These are phyloP conservation scores for Chrysoporthe puriensis DNA, from an alignment of 2,329 filamentous ascomycete species.

Conservation along the genomic window DNA sequence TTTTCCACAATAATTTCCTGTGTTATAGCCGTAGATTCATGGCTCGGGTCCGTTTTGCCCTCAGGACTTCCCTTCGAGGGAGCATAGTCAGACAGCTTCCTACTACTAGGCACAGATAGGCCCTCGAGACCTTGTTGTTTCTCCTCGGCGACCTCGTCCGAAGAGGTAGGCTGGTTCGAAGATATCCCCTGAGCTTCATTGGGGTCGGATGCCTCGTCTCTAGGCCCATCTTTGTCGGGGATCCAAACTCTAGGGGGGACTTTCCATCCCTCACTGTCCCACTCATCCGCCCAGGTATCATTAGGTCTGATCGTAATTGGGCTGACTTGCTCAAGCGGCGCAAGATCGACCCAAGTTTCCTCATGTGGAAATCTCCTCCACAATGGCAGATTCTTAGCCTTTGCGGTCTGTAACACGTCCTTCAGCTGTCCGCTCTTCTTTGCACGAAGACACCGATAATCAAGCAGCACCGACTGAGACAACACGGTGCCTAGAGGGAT, in stretches of 20 bases:
- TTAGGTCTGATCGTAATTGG: neutral
- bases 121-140: neutral
- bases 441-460: neutral
- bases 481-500: constrained; percentile 14
- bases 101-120: neutral
- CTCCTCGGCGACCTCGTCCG: neutral
- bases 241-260: neutral
- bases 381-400: constrained; percentile 10
- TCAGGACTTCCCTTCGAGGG: neutral
- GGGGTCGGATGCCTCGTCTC: neutral
- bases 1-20: neutral
- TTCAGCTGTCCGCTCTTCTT: neutral
- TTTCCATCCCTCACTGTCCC: constrained; percentile 6
- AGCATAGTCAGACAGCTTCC: neutral
- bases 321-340: neutral
- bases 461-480: constrained; percentile 12
- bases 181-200: neutral
- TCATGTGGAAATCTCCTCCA: neutral
- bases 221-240: neutral
- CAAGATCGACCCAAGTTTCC: constrained; percentile 7
- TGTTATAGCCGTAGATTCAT: neutral
- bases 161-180: neutral
- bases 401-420: neutral
- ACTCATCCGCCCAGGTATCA: constrained; percentile 16
- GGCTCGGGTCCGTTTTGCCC: neutral